Evolutionary conservation across 805 yeast genomes (phyloP).

Genomic region (Torulaspora indica): DNA sequence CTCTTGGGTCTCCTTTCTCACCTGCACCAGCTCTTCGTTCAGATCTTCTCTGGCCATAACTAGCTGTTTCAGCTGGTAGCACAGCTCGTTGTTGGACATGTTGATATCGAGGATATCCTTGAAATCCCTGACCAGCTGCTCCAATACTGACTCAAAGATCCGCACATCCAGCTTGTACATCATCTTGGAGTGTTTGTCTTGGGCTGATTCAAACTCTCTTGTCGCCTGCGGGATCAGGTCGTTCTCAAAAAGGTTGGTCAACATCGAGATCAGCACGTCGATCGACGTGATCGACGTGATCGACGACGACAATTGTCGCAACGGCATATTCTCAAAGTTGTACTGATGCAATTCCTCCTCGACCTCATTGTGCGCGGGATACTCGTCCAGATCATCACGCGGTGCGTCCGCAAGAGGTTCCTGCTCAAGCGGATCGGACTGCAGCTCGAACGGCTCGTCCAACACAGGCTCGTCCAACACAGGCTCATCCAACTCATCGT

Average conservation of each 20-base stretch:
- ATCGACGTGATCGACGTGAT: constrained; percentile 27
- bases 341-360: constrained; percentile 11
- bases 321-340: constrained; percentile 17
- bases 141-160: constrained; percentile 22
- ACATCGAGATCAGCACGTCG: constrained; percentile 23
- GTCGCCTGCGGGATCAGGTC: constrained; percentile 27
- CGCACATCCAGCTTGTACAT: constrained; percentile 29
- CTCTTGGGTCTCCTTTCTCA: constrained; percentile 15
- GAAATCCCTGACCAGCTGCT: constrained; percentile 24
- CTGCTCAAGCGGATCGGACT: neutral
- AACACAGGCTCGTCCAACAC: too few species aligned
- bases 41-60: constrained; percentile 15
- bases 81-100: constrained; percentile 31
- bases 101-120: constrained; percentile 32
- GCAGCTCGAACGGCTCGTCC: too few species aligned
- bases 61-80: constrained; percentile 23
- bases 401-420: neutral
- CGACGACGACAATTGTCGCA: constrained; percentile 23
- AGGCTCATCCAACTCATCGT: constrained; percentile 1
- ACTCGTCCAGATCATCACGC: neutral
- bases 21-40: constrained; percentile 18
- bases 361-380: neutral
- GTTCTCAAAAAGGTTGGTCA: constrained; percentile 21
- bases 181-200: constrained; percentile 16
- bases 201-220: constrained; percentile 20